Conservation (phyloP, 257 asterid genomes). For the Solanum pinnatisectum region DNA sequence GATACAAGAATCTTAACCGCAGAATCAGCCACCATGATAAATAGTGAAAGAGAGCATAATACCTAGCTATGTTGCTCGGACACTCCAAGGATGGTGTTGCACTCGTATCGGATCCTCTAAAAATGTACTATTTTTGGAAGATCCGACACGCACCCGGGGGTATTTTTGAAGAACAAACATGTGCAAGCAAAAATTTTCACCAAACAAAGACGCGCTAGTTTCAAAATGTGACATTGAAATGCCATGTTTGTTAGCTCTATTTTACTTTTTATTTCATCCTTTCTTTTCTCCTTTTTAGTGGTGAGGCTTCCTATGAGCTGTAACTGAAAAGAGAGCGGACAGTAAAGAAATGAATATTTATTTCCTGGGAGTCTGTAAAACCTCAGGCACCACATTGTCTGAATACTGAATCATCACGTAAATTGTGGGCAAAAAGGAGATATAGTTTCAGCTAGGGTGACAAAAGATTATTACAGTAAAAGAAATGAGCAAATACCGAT, state of each 20-base stretch:
- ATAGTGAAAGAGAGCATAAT: background rate
- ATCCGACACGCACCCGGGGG: background rate
- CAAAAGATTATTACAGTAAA: background rate
- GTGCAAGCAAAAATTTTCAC: background rate
- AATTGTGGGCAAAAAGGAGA: background rate
- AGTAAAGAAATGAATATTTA: background rate
- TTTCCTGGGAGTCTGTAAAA: background rate
- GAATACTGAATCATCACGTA: background rate
- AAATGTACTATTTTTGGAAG: background rate
- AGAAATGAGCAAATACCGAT: constrained; percentile 37
- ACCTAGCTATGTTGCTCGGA: background rate
- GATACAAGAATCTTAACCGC: background rate
- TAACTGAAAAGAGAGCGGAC: background rate
- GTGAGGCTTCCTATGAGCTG: background rate
- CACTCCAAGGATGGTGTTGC: background rate
- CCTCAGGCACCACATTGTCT: background rate
- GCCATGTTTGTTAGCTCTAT: background rate
- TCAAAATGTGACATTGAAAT: background rate
- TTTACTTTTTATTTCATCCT: background rate
- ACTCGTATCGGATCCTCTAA: background rate
- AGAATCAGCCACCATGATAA: background rate
- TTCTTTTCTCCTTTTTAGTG: background rate
- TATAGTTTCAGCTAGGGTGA: background rate
- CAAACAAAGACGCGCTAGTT: background rate
- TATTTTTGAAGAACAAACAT: background rate